These are phyloP conservation scores for Fusarium setosum DNA, from an alignment of 2,329 filamentous ascomycete genomes.

Conservation along the genomic window DNA sequence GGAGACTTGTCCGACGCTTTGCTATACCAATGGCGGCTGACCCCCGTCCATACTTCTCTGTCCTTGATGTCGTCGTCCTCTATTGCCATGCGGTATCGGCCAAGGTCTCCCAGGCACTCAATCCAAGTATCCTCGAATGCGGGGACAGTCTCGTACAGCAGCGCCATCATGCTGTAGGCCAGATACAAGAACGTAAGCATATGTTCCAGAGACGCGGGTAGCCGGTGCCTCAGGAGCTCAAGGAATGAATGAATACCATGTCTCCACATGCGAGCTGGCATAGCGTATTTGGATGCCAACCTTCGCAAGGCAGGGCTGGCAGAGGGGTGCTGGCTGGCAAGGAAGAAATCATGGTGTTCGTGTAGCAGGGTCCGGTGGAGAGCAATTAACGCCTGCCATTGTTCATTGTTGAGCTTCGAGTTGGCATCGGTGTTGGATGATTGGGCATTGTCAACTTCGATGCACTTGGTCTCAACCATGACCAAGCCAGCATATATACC, in stretches of 20 bases:
- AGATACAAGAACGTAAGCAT: constrained; percentile 93
- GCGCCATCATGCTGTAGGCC: constrained; percentile 89
- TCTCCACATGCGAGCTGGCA: constrained; percentile 95
- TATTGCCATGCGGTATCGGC: constrained; percentile 88
- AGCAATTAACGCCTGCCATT: constrained; percentile 87
- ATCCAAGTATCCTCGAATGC: constrained; percentile 91
- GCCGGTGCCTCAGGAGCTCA: constrained; percentile 77
- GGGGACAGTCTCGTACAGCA: constrained; percentile 87
- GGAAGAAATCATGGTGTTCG: constrained; percentile 87
- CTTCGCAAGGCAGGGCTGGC: constrained; percentile 74
- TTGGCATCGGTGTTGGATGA: constrained; percentile 57
- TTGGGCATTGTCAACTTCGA: constrained; percentile 79
- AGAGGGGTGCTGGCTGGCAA: constrained; percentile 87
- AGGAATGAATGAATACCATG: constrained; percentile 90
- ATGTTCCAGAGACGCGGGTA: constrained; percentile 83
- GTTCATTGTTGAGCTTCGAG: constrained; percentile 67
- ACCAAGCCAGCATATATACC: constrained; percentile 85
- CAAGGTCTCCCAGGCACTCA: constrained; percentile 89
- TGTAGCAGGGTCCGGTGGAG: constrained; percentile 84
- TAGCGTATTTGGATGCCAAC: constrained; percentile 83
- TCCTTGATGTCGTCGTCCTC: constrained; percentile 83
- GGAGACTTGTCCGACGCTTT: constrained; percentile 83
- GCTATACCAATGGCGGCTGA: constrained; percentile 86
- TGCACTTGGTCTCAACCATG: constrained; percentile 89
- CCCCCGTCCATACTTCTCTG: constrained; percentile 83